Conservation (phyloP, 228 moss, liverwort and hornwort species). For the Sphagnum fallax region DNA sequence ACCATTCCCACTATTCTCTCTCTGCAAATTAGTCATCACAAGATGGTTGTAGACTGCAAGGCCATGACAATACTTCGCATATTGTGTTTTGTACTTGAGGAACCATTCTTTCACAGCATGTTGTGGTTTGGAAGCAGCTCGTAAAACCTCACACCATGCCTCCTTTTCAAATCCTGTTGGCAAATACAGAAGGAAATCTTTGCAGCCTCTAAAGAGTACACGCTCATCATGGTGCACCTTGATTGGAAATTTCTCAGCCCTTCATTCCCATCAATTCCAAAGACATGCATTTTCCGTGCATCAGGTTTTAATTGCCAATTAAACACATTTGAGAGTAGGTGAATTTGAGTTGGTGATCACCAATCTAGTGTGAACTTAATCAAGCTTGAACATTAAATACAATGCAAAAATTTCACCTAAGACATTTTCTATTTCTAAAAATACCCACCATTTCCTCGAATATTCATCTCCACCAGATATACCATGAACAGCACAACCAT, state of each 20-base stretch:
- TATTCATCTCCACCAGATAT: conserved; percentile 29
- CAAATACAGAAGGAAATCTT: conserved; percentile 39
- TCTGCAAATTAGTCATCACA: conserved; percentile 5
- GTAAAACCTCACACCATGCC: conserved; percentile 48
- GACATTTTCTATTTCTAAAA: neutral
- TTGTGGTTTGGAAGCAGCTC: conserved; percentile 21
- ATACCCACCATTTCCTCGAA: conserved; percentile 38
- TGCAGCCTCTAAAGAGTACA: conserved; percentile 25
- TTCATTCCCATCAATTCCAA: conserved; percentile 2
- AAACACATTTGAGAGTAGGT: neutral
- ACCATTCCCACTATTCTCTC: conserved; percentile 9
- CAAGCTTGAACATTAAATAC: neutral
- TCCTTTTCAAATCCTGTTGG: conserved; percentile 53
- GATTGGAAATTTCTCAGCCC: conserved; percentile 41
- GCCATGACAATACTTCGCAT: conserved; percentile 26
- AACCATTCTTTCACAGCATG: conserved; percentile 25
- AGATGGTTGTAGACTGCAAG: conserved; percentile 28
- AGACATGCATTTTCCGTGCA: neutral
- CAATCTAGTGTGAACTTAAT: neutral
- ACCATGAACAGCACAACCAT: conserved; percentile 36
- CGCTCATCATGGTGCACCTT: conserved; percentile 33
- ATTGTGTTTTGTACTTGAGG: conserved; percentile 39
- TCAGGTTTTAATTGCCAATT: neutral
- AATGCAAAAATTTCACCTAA: neutral
- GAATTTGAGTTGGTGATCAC: neutral